Conservation (phyloP, 768 basidiomycete genomes). For the Mycena polygramma region DNA sequence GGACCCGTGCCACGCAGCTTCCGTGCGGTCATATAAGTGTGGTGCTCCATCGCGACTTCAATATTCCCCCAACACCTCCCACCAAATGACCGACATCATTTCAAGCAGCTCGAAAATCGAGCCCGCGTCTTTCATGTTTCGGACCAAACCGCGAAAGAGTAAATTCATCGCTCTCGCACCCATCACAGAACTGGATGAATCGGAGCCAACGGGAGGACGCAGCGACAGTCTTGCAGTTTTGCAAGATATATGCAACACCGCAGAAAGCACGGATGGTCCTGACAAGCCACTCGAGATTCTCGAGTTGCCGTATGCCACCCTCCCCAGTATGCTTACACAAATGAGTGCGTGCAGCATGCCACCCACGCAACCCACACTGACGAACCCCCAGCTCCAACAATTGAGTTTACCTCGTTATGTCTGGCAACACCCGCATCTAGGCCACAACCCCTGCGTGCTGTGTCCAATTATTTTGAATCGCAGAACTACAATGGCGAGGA, state of each 20-base stretch:
- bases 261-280: neutral
- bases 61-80: neutral
- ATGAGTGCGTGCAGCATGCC: conserved; percentile 1
- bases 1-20: neutral
- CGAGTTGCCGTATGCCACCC: neutral
- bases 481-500: neutral
- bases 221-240: neutral
- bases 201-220: neutral
- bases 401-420: conserved; percentile 16
- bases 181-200: conserved; percentile 21
- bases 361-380: neutral
- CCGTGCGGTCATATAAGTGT: conserved; percentile 17
- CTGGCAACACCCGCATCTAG: conserved; percentile 6
- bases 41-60: neutral
- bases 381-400: conserved; percentile 14
- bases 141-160: neutral
- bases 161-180: conserved; percentile 7
- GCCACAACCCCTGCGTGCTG: neutral
- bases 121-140: conserved; percentile 1
- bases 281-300: neutral
- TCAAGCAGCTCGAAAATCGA: neutral
- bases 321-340: neutral
- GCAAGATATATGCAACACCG: neutral
- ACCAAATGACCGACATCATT: neutral
- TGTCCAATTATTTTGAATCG: neutral